Percentiles rank a stretch among this genome's conserved stretches.
Conservation (phyloP, 2,329 filamentous ascomycete genomes). For the Aspergillus unguis region DNA sequence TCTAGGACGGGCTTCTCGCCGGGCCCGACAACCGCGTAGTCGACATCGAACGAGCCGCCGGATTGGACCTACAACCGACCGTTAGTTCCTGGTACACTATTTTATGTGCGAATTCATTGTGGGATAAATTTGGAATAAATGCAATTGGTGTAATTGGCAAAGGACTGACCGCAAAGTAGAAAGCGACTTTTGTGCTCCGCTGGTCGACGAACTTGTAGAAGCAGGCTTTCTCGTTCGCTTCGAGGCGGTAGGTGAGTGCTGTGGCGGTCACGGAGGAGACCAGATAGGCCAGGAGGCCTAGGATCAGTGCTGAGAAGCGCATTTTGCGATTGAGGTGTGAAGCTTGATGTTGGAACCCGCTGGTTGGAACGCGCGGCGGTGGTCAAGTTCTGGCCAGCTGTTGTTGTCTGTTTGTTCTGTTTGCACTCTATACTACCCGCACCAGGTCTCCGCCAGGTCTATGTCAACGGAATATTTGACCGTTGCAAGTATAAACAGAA, state of each 20-base stretch:
- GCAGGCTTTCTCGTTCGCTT: conserved; percentile 89
- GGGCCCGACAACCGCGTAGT: conserved; percentile 84
- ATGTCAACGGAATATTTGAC: not conserved
- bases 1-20: conserved; percentile 76
- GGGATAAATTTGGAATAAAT: not conserved
- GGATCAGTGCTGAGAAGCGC: conserved; percentile 61
- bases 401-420: conserved; percentile 32
- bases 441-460: not conserved
- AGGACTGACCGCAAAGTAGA: conserved; percentile 88
- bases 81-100: not conserved
- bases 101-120: too few species aligned
- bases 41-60: conserved; percentile 94
- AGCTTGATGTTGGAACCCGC: conserved; percentile 14
- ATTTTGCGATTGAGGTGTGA: conserved; percentile 45
- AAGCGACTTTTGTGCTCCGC: conserved; percentile 83
- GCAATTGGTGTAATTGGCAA: not conserved
- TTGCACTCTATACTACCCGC: conserved; percentile 23
- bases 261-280: conserved; percentile 74
- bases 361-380: conserved; percentile 17
- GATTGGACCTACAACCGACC: conserved; percentile 74
- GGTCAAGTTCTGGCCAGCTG: conserved; percentile 33
- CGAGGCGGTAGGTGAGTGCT: conserved; percentile 87
- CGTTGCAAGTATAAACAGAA: not conserved
- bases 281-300: conserved; percentile 69
- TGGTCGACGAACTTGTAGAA: conserved; percentile 82